Evolutionary conservation across 306 rosid species (phyloP).

Genomic region (Cyamopsis tetragonoloba): DNA sequence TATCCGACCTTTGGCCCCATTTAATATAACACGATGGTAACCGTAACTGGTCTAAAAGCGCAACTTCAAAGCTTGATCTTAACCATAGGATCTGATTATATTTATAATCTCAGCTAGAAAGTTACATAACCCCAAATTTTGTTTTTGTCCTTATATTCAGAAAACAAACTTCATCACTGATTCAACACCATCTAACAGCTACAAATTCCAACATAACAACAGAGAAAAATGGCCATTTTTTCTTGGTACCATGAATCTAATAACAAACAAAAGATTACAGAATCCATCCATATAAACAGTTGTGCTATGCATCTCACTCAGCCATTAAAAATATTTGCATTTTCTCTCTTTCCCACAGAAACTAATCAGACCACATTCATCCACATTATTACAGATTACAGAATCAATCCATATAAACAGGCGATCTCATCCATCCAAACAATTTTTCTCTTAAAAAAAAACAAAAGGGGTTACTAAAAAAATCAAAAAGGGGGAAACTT

Average conservation of each 20-base stretch:
- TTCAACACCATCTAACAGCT: neutral
- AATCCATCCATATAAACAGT: too few species aligned
- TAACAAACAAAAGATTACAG: conserved; percentile 8
- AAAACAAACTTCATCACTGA: neutral
- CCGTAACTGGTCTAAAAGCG: too few species aligned
- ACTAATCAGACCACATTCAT: neutral
- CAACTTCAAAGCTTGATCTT: too few species aligned
- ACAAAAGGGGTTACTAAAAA: neutral
- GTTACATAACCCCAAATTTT: neutral
- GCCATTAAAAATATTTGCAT: neutral
- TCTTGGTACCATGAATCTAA: conserved; percentile 7
- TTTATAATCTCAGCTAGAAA: neutral
- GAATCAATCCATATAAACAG: conserved; percentile 1
- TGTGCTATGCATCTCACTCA: neutral
- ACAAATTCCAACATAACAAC: neutral
- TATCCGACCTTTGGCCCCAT: too few species aligned
- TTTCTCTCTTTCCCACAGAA: neutral
- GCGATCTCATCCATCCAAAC: neutral
- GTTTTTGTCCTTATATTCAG: neutral
- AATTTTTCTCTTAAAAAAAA: neutral
- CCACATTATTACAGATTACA: neutral
- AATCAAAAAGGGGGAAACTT: neutral
- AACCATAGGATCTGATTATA: neutral
- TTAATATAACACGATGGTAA: too few species aligned
- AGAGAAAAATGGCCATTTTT: neutral